Percentiles rank a stretch among this genome's conserved stretches.
Evolutionary conservation across 176 grass and related monocot species (phyloP).

Genomic region (Eleusine indica): DNA sequence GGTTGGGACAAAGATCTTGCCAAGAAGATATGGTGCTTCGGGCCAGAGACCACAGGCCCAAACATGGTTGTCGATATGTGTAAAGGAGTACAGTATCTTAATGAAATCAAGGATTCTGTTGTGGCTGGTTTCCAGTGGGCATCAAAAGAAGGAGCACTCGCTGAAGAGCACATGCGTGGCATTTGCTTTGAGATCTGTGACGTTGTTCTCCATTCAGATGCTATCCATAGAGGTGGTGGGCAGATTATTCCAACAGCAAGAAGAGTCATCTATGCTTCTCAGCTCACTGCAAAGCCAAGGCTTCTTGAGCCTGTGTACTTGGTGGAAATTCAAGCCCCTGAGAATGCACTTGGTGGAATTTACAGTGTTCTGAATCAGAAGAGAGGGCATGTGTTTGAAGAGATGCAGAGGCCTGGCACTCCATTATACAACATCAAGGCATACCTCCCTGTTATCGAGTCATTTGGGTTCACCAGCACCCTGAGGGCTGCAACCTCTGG

Average conservation of each 20-base stretch:
- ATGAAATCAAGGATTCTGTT: slow-evolving; percentile 91
- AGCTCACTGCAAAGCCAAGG: slow-evolving; percentile 78
- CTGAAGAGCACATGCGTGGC: slow-evolving; percentile 84
- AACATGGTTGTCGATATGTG: slow-evolving; percentile 97
- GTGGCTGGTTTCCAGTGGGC: slow-evolving; percentile 91
- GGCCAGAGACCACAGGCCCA: slow-evolving; percentile 79
- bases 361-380: slow-evolving; percentile 79
- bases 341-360: slow-evolving; percentile 65
- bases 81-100: slow-evolving; percentile 90
- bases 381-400: slow-evolving; percentile 75
- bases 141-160: slow-evolving; percentile 76
- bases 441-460: slow-evolving; percentile 68
- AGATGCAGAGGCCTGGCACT: slow-evolving; percentile 65
- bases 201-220: slow-evolving; percentile 88
- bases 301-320: slow-evolving; percentile 81
- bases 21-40: slow-evolving; percentile 98
- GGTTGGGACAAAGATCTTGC: slow-evolving; percentile 91
- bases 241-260: slow-evolving; percentile 79
- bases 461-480: slow-evolving; percentile 49
- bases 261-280: slow-evolving; percentile 78
- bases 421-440: slow-evolving; percentile 89
- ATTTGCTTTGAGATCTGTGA: slow-evolving; percentile 85
- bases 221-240: slow-evolving; percentile 84
- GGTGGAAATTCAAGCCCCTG: slow-evolving; percentile 90
- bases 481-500: slow-evolving; percentile 66